Base-by-base conservation (phyloP, 768 basidiomycete species). In the Strobilomyces echinocephalus region DNA sequence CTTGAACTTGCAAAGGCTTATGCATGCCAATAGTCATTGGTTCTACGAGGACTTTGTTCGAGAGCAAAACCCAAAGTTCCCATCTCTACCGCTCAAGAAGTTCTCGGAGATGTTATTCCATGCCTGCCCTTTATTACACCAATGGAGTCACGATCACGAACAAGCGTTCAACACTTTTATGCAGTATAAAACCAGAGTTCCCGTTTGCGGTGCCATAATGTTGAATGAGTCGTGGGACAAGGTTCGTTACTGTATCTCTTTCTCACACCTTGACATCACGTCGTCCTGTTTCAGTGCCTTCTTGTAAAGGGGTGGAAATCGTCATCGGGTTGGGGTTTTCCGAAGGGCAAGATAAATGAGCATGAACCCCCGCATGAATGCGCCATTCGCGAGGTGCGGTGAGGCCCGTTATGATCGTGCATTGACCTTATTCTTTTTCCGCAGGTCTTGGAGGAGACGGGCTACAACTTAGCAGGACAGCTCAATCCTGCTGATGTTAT, bases 21-120 rank as follows among this genome's bases (percentile, higher is more conserved):
- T 46, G 18, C 39, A 33, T 35, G 46, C 44, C 21, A 41, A 9
- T 65, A 97, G 95, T n/a, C 95, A 97, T 69, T 99, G 95, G 95
- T 99, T 91, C 71, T 99, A 99, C 64, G 97, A 98, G 76, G 97
- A 99, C 70, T 98, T 97, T 63, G 85, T 98, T 58, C 89, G 97
- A 40, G 93, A 95, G 68, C 82, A 89, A 71, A 89, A 93, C 53
- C 85, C 87, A 9, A 82, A 83, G 54, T 84, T 97, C 40, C 95
- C 93, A 1, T 88, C 93, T 1, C 76, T 93, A 55, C 83, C 87
- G 16, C 83, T 98, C 62, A 93, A 95, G 76, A 87, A 84, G 63
- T 99, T 99, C 73, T 95, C 93, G 30, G 87, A 88, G 47, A 87
- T 90, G 76, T 74, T 98, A 63, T 94, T 97, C 72, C 81, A 82